These are phyloP conservation scores for Carex kokanica DNA, from an alignment of 176 grass and related monocot genomes.

Conservation along the genomic window DNA sequence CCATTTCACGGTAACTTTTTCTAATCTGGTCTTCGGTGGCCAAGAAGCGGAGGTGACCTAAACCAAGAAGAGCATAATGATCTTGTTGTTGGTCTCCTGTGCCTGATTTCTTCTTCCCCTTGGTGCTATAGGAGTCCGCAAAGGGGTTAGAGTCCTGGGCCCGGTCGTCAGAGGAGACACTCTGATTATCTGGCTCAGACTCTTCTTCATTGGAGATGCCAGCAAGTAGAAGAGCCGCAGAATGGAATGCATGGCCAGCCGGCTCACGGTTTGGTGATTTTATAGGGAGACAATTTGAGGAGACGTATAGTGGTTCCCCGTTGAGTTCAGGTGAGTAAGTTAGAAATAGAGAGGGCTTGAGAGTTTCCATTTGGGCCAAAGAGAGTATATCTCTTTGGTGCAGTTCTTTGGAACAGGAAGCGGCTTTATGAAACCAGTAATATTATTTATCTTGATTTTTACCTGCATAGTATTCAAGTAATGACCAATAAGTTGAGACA, in stretches of 20 bases:
- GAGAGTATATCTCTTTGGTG: neutral
- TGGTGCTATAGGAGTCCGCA: conserved; percentile 75
- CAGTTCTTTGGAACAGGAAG: neutral
- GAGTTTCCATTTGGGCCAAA: conserved; percentile 41
- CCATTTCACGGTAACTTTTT: conserved; percentile 88
- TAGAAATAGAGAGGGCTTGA: conserved; percentile 46
- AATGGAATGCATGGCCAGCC: conserved; percentile 91
- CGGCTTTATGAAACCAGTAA: neutral
- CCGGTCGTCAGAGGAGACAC: conserved; percentile 80
- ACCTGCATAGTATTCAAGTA: neutral
- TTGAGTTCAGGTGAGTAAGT: conserved; percentile 75
- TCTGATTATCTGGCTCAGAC: conserved; percentile 58
- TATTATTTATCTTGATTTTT: neutral
- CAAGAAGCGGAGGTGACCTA: conserved; percentile 79
- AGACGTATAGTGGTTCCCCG: conserved; percentile 60
- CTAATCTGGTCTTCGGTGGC: conserved; percentile 95
- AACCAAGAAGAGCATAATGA: conserved; percentile 86
- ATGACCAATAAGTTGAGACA: neutral
- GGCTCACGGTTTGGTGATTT: conserved; percentile 82
- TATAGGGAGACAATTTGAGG: conserved; percentile 78
- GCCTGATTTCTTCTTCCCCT: conserved; percentile 86
- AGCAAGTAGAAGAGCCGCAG: conserved; percentile 56
- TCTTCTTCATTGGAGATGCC: conserved; percentile 76
- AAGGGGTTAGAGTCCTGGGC: conserved; percentile 51
- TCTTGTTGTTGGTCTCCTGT: conserved; percentile 75